A percentile compares a stretch with the other conserved stretches of the same genome.
phyloP scores from a whole-genome alignment of 371 early-diverging fungal species.

The Quaeritorhiza haematococci region DNA sequence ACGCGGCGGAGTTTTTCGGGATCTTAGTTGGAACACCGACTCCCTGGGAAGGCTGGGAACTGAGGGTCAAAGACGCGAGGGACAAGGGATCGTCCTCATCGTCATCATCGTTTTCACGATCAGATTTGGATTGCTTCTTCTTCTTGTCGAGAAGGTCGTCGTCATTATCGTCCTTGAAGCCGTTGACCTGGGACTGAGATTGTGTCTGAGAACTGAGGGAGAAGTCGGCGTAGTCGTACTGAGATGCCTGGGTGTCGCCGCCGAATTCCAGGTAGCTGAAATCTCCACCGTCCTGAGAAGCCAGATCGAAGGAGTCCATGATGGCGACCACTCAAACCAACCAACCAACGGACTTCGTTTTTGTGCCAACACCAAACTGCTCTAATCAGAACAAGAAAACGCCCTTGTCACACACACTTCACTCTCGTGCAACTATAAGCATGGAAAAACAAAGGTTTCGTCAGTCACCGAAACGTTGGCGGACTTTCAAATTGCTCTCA shows the following conservation, averaged over 20 bases:
- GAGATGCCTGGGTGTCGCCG: conserved; percentile 44
- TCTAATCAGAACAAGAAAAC: no score
- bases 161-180: neutral
- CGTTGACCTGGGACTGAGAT: neutral
- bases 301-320: no score
- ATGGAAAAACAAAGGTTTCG: no score
- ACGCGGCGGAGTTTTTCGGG: conserved; percentile 2
- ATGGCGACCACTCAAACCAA: no score
- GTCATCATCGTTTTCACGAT: conserved; percentile 16
- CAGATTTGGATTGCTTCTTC: conserved; percentile 19
- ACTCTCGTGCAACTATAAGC: no score
- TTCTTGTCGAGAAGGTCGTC: neutral
- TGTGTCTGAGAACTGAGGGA: conserved; percentile 13
- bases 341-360: no score
- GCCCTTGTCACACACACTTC: no score
- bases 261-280: neutral
- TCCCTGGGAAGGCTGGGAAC: conserved; percentile 3
- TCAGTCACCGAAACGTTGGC: no score
- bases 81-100: conserved; percentile 19
- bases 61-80: conserved; percentile 17
- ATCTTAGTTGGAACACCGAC: neutral
- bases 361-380: no score
- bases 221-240: conserved; percentile 57
- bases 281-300: no score
- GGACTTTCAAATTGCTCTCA: no score